phyloP scores from a whole-genome alignment of 768 basidiomycete species.

The Lactarius sp. region DNA sequence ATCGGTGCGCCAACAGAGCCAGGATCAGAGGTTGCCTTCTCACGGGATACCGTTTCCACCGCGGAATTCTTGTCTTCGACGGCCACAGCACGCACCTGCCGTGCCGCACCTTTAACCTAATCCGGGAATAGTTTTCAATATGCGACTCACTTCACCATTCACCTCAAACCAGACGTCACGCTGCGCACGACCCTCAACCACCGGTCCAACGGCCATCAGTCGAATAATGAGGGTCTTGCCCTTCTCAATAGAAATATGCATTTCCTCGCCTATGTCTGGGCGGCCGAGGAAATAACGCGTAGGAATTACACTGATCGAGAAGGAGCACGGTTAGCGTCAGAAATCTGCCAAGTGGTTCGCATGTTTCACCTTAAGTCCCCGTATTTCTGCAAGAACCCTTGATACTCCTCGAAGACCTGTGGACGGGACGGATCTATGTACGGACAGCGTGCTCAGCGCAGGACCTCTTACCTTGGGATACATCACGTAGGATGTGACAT shows the following conservation, averaged over 20 bases:
- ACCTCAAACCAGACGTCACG: constrained; percentile 99
- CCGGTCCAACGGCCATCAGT: constrained; percentile 90
- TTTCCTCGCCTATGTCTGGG: constrained; percentile 89
- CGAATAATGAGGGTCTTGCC: constrained; percentile 97
- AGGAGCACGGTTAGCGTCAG: constrained; percentile 10
- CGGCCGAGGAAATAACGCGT: constrained; percentile 97
- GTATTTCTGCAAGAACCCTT: constrained; percentile 91
- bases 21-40: constrained; percentile 90
- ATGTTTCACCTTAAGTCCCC: constrained; percentile 80
- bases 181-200: constrained; percentile 86
- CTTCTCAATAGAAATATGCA: constrained; percentile 93
- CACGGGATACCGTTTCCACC: constrained; percentile 89
- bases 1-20: constrained; percentile 97
- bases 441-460: background rate
- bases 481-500: constrained; percentile 96
- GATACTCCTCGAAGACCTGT: constrained; percentile 96
- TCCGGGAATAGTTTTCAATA: background rate
- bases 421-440: constrained; percentile 2
- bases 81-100: constrained; percentile 85
- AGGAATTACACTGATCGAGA: constrained; percentile 70
- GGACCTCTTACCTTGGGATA: constrained; percentile 76
- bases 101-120: constrained; percentile 7
- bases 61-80: constrained; percentile 98
- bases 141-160: constrained; percentile 74
- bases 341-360: constrained; percentile 17